Evolutionary conservation across 352 stramenopile genomes (phyloP), one percentile per base, ranked within the genome.

Genomic region (Pythium brachiatum): DNA sequence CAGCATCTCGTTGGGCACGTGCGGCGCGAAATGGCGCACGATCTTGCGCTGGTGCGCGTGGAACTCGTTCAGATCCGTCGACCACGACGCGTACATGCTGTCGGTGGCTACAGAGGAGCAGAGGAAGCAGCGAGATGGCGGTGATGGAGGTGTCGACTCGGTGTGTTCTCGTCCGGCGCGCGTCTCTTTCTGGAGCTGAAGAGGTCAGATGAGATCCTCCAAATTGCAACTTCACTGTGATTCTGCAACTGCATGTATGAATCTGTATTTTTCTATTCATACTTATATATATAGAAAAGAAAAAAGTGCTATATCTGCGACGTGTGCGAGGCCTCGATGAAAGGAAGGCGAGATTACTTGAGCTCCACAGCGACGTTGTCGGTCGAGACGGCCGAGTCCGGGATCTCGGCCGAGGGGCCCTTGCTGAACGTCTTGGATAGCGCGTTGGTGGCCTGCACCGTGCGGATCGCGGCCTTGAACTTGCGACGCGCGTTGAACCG

Each of bases 401-500:
- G 21, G 38, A 53, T 41, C 21, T 69, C 62, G 39, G n/a, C 26
- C 36, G 62, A 69, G 7, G 55, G 39, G 62, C 68, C 81, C 61
- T 86, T 86, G 74, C 82, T 89, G 73, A 80, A 88, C 57, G 80
- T 78, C 70, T 92, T 92, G 66, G 84, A 83, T 53, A 93, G 78
- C 18, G 76, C 68, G 39, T 88, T 85, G 21, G 82, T 86, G 47
- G 84, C 78, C 46, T 86, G 76, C 27, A 95, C 91, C 3, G 89
- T 95, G 62, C 89, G 90, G 47, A 98, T 90, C 5, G 92, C 92
- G 23, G 86, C 90, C 75, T 97, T 97, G 76, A 98, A 97, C 69
- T 98, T 98, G 67, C 92, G 87, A 56, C 94, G 96, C 23, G 91
- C 94, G 69, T 98, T 98, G 80, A 97, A 98, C 69, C 88, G 88